Percentiles rank a stretch among this genome's conserved stretches.
Evolutionary conservation across 2,329 filamentous ascomycete genomes (phyloP).

Genomic region (Nemania sp.): DNA sequence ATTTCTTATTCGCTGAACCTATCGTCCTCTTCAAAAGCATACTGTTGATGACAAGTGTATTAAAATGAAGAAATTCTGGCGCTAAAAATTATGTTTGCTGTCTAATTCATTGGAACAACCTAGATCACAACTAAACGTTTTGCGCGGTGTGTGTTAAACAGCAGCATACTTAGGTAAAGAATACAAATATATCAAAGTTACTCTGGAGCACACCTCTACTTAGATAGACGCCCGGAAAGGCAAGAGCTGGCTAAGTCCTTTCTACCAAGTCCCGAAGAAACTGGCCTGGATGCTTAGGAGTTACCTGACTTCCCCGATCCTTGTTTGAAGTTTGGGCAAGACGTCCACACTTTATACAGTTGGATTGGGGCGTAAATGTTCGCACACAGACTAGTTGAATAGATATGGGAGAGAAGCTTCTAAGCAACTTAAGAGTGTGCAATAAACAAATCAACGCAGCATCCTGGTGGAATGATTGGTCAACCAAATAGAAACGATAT

Average conservation of each 20-base stretch:
- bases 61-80: too few species aligned
- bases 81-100: too few species aligned
- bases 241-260: slow-evolving; percentile 27
- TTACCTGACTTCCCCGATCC: slow-evolving; percentile 43
- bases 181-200: slow-evolving; percentile 32
- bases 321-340: slow-evolving; percentile 50
- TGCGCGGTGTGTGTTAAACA: too few species aligned
- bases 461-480: not conserved
- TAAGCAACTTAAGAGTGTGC: slow-evolving; percentile 99
- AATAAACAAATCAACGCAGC: slow-evolving; percentile 42
- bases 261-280: slow-evolving; percentile 32
- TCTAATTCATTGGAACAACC: too few species aligned
- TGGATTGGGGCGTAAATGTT: slow-evolving; percentile 62
- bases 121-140: too few species aligned
- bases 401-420: slow-evolving; percentile 72
- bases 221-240: slow-evolving; percentile 21
- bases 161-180: not conserved
- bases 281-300: slow-evolving; percentile 30
- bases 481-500: slow-evolving; percentile 12
- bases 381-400: slow-evolving; percentile 98
- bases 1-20: too few species aligned
- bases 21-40: too few species aligned
- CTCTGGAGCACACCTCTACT: slow-evolving; percentile 31
- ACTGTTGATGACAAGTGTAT: too few species aligned
- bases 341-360: slow-evolving; percentile 53